phyloP scores from a whole-genome alignment of 768 basidiomycete species.

The Leccinum pellstonianum region DNA sequence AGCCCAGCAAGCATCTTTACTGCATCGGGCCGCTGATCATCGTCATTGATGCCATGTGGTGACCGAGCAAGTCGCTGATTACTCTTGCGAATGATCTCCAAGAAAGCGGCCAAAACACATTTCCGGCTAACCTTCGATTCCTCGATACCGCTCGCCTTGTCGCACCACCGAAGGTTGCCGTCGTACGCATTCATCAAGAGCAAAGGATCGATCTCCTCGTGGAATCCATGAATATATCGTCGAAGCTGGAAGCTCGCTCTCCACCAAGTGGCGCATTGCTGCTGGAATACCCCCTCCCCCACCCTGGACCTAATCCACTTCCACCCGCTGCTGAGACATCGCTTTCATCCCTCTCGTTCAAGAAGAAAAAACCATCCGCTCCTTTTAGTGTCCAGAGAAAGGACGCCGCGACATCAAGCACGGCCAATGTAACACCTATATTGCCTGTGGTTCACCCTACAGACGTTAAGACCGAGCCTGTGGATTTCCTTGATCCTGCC shows the following conservation, averaged over 20 bases:
- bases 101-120: background rate
- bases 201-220: conserved; percentile 32
- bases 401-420: no score
- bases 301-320: conserved; percentile 36
- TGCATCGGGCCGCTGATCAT: background rate
- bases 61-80: background rate
- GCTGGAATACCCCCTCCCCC: conserved; percentile 38
- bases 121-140: background rate
- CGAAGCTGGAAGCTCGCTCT: conserved; percentile 38
- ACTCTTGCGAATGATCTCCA: background rate
- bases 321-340: conserved; percentile 20
- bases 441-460: no score
- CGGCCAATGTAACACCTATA: no score
- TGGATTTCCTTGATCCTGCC: no score
- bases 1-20: background rate
- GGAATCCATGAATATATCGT: conserved; percentile 30
- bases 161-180: conserved; percentile 16
- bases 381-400: no score
- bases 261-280: conserved; percentile 51
- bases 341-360: conserved; percentile 41
- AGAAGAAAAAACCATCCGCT: conserved; percentile 35
- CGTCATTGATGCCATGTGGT: background rate
- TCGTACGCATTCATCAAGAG: conserved; percentile 30
- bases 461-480: no score
- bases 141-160: conserved; percentile 1